Evolutionary conservation across 1,284 basidiomycete genomes (phyloP).

Genomic region (Anthracocystis panici-leucophaei): DNA sequence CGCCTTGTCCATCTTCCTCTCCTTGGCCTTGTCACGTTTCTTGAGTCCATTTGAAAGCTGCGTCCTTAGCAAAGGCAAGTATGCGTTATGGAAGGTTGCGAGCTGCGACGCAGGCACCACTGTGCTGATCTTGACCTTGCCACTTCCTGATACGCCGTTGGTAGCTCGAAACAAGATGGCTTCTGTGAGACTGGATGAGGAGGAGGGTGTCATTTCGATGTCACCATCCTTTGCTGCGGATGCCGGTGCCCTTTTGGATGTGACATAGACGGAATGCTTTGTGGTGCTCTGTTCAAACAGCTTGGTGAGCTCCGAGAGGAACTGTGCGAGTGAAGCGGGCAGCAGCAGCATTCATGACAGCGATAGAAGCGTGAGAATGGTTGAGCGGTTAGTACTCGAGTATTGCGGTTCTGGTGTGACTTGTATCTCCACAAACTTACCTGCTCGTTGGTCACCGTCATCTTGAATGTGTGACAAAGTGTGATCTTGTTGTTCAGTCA

Average conservation of each 20-base stretch:
- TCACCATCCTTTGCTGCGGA: slow-evolving; percentile 33
- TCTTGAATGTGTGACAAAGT: background rate
- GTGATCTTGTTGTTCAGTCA: background rate
- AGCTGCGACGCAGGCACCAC: slow-evolving; percentile 51
- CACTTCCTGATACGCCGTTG: slow-evolving; percentile 53
- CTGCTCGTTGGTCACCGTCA: slow-evolving; percentile 40
- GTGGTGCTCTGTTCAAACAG: slow-evolving; percentile 51
- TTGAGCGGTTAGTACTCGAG: background rate
- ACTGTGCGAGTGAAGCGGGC: slow-evolving; percentile 27
- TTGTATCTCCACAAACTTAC: slow-evolving; percentile 11
- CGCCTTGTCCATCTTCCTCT: slow-evolving; percentile 62
- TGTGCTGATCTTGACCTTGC: slow-evolving; percentile 58
- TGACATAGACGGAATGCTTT: slow-evolving; percentile 63
- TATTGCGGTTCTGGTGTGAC: background rate
- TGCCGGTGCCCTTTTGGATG: slow-evolving; percentile 51
- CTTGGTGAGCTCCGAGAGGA: slow-evolving; percentile 53
- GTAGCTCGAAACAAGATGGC: slow-evolving; percentile 61
- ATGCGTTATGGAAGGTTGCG: slow-evolving; percentile 44
- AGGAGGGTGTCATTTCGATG: slow-evolving; percentile 45
- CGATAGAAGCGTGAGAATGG: background rate
- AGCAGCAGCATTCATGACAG: background rate
- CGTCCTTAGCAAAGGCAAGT: slow-evolving; percentile 57
- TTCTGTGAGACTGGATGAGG: slow-evolving; percentile 21
- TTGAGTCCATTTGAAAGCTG: slow-evolving; percentile 53
- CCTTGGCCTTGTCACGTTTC: slow-evolving; percentile 68